These are phyloP conservation scores for Chaetoscypha palmicola DNA, from an alignment of 2,329 filamentous ascomycete genomes.

Conservation along the genomic window DNA sequence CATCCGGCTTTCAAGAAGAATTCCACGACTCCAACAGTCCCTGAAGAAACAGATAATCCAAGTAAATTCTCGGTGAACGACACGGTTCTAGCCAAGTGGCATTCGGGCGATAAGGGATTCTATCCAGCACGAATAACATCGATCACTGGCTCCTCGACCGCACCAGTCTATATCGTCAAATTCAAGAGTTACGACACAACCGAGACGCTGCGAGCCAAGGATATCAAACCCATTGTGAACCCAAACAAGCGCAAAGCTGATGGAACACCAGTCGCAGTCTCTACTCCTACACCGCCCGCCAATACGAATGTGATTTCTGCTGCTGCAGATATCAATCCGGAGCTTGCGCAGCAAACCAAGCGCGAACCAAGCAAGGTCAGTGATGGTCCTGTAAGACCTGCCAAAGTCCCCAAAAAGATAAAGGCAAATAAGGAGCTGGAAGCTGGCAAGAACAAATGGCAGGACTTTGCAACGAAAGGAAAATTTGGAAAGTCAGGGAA, in stretches of 20 bases:
- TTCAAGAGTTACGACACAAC: conserved; percentile 88
- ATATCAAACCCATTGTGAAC: conserved; percentile 72
- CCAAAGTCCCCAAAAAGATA: conserved; percentile 77
- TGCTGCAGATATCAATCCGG: conserved; percentile 52
- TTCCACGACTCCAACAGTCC: conserved; percentile 37
- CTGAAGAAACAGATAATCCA: conserved; percentile 45
- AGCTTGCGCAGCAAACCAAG: conserved; percentile 55
- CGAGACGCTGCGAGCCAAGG: conserved; percentile 73
- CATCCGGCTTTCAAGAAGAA: conserved; percentile 67
- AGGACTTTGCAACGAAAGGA: conserved; percentile 78
- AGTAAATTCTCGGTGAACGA: conserved; percentile 79
- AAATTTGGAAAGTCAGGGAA: conserved; percentile 61
- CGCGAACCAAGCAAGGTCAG: conserved; percentile 56
- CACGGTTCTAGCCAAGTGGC: conserved; percentile 82
- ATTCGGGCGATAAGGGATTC: conserved; percentile 79
- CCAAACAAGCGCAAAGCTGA: conserved; percentile 82
- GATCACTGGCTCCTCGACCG: conserved; percentile 84
- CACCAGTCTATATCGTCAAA: conserved; percentile 88
- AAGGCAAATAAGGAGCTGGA: conserved; percentile 89
- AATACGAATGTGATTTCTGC: conserved; percentile 33
- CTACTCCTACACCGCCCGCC: conserved; percentile 36
- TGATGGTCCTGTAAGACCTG: conserved; percentile 50
- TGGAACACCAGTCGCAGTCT: conserved; percentile 49
- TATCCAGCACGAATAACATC: conserved; percentile 91
- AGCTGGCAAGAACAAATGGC: conserved; percentile 87